Evolutionary conservation across 352 stramenopile genomes (phyloP), one percentile per base, ranked within the genome.

Genomic region (Thalassiosira ordinaria): DNA sequence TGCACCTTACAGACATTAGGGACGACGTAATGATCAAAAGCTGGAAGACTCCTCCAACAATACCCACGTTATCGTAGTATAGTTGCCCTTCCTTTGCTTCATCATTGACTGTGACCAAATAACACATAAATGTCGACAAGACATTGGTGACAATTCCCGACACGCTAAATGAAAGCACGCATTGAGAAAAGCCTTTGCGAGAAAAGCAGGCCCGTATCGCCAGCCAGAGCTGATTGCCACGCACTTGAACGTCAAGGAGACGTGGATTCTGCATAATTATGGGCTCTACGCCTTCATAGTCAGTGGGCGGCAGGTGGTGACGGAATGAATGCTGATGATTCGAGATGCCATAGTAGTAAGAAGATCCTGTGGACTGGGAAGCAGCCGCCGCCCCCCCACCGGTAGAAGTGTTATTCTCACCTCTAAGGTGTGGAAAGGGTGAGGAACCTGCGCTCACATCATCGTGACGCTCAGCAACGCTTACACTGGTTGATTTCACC

Each of bases 111-210:
- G 78, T 33, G n/a, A 91, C 76, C 20, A 94, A 79, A 68, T 92
- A 89, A 47, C 88, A 78, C 80, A 94, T 93, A 70, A 86, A 94
- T 26, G 90, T 92, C 8, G 67, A 84, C 13, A 94, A 52, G 11
- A 87, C 90, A 62, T 94, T 94, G 29, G 89, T 90, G 0, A 91
- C 88, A 65, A 94, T 90, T 22, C 84, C 87, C 44, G 78, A 87
- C 2, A 82, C 82, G 1, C 84, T 86, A 52, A 92, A 94, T 13
- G 85, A 68, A 0, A 88, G 72, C 35, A 90, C 55, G 51, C 82
- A 84, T 72, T 92, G 88, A 49, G 87, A 71, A 78, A 93, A 94
- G 16, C 88, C 88, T 27, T 70, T 71, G 8, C 78, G 76, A 24
- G 80, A 53, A 26, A 92, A 89, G 51, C 87, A 94, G 55, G 84